phyloP scores from a whole-genome alignment of 1,284 basidiomycete genomes.

The Vanrija sp. region DNA sequence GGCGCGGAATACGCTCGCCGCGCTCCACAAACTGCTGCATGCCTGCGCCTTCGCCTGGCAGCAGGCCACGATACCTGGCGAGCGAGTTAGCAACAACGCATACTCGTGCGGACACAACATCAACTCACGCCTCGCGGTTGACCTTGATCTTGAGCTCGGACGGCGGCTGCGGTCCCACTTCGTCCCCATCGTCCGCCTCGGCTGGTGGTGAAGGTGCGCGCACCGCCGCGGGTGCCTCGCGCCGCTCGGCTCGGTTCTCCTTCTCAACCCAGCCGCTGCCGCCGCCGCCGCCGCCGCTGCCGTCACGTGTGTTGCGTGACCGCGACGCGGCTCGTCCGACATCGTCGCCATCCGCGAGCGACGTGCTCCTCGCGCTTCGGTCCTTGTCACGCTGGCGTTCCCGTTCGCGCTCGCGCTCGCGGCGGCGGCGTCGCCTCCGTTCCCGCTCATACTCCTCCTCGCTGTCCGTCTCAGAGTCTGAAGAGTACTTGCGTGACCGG shows the following conservation, averaged over 20 bases:
- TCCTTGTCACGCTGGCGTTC: conserved; percentile 14
- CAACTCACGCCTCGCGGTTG: conserved; percentile 51
- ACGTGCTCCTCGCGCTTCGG: background rate
- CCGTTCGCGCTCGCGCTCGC: conserved; percentile 51
- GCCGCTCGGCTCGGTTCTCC: background rate
- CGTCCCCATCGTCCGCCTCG: conserved; percentile 60
- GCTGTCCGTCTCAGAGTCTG: conserved; percentile 55
- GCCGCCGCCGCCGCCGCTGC: background rate
- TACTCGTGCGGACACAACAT: background rate
- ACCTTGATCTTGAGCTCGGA: conserved; percentile 51
- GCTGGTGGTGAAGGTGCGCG: conserved; percentile 12
- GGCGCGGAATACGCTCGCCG: conserved; percentile 88
- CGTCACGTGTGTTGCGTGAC: background rate
- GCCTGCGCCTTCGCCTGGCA: conserved; percentile 91
- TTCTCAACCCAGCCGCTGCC: conserved; percentile 22
- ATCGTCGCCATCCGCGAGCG: too few relatives aligned
- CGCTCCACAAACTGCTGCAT: conserved; percentile 94
- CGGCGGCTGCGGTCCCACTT: conserved; percentile 61
- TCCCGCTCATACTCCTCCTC: conserved; percentile 58
- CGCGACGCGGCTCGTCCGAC: too few relatives aligned
- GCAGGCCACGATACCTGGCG: conserved; percentile 65
- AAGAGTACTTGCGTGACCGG: conserved; percentile 40
- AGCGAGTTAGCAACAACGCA: conserved; percentile 1
- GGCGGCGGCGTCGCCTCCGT: conserved; percentile 47
- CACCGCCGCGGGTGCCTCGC: conserved; percentile 24